Percentiles rank a stretch among this genome's conserved stretches.
Conservation (phyloP, 116 monocot genomes). For the Trichopus zeylanicus region DNA sequence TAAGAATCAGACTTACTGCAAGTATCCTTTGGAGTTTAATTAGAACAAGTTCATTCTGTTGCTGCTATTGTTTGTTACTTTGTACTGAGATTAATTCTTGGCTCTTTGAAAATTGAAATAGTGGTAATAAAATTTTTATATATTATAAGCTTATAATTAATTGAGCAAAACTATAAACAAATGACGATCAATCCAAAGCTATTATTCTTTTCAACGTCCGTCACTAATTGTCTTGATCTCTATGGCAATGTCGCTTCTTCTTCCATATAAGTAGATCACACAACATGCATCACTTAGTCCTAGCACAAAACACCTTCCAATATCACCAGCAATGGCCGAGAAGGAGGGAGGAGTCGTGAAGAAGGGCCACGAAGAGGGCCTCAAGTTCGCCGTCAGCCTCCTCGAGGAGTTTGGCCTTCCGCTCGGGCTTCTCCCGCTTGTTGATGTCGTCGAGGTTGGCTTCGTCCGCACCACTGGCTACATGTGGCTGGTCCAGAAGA, state of each 20-base stretch:
- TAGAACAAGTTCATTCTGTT: no score
- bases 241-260: background rate
- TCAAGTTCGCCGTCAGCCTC: constrained; percentile 21
- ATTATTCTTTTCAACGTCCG: background rate
- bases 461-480: constrained; percentile 34
- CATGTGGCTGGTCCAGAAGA: constrained; percentile 34
- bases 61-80: no score
- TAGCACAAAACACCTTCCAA: background rate
- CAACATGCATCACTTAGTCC: background rate
- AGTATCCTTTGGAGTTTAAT: constrained; percentile 34
- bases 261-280: background rate
- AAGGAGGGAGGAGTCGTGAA: constrained; percentile 29
- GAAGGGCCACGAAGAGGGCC: constrained; percentile 30
- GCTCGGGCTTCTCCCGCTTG: constrained; percentile 36
- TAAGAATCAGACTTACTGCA: constrained; percentile 59
- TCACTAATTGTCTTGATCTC: background rate
- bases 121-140: no score
- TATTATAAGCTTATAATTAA: no score
- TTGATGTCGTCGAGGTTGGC: constrained; percentile 28
- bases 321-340: constrained; percentile 14
- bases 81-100: no score
- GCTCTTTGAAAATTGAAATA: no score
- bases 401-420: constrained; percentile 39
- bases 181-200: background rate
- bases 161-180: no score